phyloP scores from a whole-genome alignment of 306 rosid genomes.

The Canavalia gladiata region DNA sequence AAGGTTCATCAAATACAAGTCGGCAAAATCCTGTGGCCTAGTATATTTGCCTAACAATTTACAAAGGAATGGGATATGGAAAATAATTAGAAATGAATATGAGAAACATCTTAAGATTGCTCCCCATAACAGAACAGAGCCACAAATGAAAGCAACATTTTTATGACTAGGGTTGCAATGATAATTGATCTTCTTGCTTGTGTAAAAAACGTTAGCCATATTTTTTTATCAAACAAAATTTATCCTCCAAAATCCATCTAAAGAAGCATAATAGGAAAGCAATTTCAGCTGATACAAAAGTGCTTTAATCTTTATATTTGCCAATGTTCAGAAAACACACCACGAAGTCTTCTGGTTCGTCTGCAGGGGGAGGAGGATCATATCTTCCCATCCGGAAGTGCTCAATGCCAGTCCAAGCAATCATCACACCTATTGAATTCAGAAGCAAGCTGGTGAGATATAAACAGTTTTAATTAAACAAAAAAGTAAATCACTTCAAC shows the following conservation, averaged over 20 bases:
- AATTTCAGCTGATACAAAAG: conserved; percentile 21
- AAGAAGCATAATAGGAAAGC: conserved; percentile 22
- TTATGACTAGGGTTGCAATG: neutral
- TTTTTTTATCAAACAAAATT: neutral
- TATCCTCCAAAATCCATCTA: neutral
- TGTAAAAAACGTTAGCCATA: neutral
- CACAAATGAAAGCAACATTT: conserved; percentile 17
- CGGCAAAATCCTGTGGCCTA: neutral
- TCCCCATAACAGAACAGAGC: conserved; percentile 7
- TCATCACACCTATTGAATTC: conserved; percentile 82
- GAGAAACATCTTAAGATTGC: neutral
- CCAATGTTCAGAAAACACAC: conserved; percentile 60
- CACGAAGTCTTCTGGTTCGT: conserved; percentile 84
- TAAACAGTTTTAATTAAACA: conserved; percentile 17
- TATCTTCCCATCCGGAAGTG: conserved; percentile 87
- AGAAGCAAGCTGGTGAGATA: conserved; percentile 12
- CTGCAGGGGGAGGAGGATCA: conserved; percentile 92
- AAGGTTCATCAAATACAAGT: conserved; percentile 14
- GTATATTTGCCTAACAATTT: neutral
- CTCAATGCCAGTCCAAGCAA: conserved; percentile 99
- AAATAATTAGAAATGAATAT: neutral
- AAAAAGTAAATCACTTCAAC: neutral
- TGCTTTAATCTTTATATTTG: conserved; percentile 21
- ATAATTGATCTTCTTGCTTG: conserved; percentile 14
- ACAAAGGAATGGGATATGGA: neutral